A percentile compares a stretch with the other conserved stretches of the same genome.
phyloP scores from a whole-genome alignment of 345 rosid species.

The Pistacia vera region DNA sequence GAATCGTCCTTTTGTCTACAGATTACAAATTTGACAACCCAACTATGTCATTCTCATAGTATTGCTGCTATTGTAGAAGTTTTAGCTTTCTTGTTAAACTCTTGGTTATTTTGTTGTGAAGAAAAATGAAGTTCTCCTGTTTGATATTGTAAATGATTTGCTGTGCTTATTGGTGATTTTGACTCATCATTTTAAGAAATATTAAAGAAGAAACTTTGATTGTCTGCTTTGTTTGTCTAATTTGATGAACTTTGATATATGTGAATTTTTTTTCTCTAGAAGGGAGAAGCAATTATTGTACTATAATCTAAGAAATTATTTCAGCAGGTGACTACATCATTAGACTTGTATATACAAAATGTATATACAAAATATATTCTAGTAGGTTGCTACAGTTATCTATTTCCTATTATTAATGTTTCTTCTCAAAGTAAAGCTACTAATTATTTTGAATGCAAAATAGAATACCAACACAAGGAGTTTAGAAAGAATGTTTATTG shows the following conservation, averaged over 20 bases:
- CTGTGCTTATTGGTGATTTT: neutral
- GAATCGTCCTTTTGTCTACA: neutral
- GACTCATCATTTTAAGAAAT: neutral
- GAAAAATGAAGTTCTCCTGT: neutral
- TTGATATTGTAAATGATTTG: too few species aligned
- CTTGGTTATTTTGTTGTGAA: neutral
- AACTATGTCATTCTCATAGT: neutral
- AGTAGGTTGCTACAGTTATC: neutral
- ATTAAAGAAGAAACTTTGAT: neutral
- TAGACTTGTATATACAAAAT: neutral
- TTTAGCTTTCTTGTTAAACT: neutral
- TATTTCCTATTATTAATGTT: neutral
- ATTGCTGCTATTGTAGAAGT: neutral
- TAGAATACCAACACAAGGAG: slow-evolving; percentile 19
- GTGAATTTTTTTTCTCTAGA: slow-evolving; percentile 7
- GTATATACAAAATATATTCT: neutral
- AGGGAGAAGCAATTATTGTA: neutral
- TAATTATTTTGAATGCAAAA: slow-evolving; percentile 11
- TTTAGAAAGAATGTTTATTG: slow-evolving; percentile 21
- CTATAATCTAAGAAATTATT: too few species aligned
- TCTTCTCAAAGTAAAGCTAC: neutral
- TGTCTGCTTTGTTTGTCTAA: neutral
- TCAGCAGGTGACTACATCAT: neutral
- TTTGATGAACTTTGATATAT: neutral
- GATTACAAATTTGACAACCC: neutral